A percentile compares a stretch with the other conserved stretches of the same genome.
phyloP scores from a whole-genome alignment of 2,329 filamentous ascomycete genomes.

The Aspergillus sp. region DNA sequence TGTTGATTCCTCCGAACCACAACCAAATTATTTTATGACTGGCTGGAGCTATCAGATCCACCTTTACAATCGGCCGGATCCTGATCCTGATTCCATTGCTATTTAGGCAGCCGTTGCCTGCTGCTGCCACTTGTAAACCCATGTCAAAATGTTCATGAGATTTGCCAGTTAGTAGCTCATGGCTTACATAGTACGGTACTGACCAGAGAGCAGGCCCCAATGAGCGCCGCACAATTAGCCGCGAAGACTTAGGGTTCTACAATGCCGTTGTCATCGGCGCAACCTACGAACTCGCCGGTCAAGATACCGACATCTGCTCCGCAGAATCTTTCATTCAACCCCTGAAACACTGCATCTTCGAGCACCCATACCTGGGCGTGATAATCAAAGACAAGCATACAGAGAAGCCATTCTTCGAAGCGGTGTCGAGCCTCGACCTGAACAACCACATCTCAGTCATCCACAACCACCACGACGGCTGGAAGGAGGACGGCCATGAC shows the following conservation, averaged over 20 bases:
- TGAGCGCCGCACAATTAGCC: slow-evolving; percentile 43
- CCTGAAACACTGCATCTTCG: slow-evolving; percentile 39
- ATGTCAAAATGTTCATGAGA: slow-evolving; percentile 17
- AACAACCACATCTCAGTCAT: slow-evolving; percentile 40
- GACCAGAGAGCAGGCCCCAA: slow-evolving; percentile 33
- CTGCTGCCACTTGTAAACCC: background rate
- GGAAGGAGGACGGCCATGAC: too few relatives aligned
- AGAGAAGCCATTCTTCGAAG: slow-evolving; percentile 38
- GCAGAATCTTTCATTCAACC: slow-evolving; percentile 29
- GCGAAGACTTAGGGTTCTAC: slow-evolving; percentile 45
- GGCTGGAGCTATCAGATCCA: background rate
- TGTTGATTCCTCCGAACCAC: background rate
- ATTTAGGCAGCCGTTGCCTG: background rate
- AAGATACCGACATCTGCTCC: slow-evolving; percentile 15
- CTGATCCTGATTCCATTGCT: background rate
- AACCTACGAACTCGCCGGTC: slow-evolving; percentile 29
- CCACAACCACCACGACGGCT: background rate
- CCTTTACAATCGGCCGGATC: background rate
- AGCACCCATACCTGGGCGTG: slow-evolving; percentile 41
- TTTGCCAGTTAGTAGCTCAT: slow-evolving; percentile 27
- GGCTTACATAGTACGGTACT: background rate
- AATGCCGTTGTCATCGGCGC: slow-evolving; percentile 40
- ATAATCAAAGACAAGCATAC: slow-evolving; percentile 37
- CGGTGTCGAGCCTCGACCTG: slow-evolving; percentile 35
- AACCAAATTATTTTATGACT: background rate